Evolutionary conservation across 2,329 filamentous ascomycete genomes (phyloP).

Genomic region (Xylaria sp.): DNA sequence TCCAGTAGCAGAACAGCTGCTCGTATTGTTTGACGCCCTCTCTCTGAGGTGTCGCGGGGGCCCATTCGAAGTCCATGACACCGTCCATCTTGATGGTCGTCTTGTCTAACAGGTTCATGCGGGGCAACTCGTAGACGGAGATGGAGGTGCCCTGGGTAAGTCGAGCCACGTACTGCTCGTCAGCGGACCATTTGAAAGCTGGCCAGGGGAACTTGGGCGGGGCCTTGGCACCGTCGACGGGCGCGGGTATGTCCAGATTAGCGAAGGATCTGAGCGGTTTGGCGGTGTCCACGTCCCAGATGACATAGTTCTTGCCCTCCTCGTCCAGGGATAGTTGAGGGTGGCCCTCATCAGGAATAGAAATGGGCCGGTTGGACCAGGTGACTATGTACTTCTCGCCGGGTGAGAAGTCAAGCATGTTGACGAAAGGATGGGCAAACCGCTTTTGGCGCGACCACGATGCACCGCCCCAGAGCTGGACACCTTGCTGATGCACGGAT

Average conservation of each 20-base stretch:
- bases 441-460: slow-evolving; percentile 91
- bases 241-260: slow-evolving; percentile 82
- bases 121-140: slow-evolving; percentile 87
- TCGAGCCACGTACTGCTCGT: slow-evolving; percentile 96
- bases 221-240: slow-evolving; percentile 72
- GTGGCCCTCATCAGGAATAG: slow-evolving; percentile 88
- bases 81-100: slow-evolving; percentile 95
- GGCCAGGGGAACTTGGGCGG: slow-evolving; percentile 95
- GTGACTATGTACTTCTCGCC: slow-evolving; percentile 93
- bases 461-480: slow-evolving; percentile 94
- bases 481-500: slow-evolving; percentile 94
- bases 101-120: slow-evolving; percentile 92
- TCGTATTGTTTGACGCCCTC: slow-evolving; percentile 92
- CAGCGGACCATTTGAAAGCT: slow-evolving; percentile 98
- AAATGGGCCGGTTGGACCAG: slow-evolving; percentile 94
- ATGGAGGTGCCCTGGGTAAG: slow-evolving; percentile 90
- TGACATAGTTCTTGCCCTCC: slow-evolving; percentile 98
- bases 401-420: slow-evolving; percentile 95
- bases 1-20: slow-evolving; percentile 98
- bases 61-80: slow-evolving; percentile 98
- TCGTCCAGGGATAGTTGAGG: slow-evolving; percentile 88
- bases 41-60: slow-evolving; percentile 81
- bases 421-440: slow-evolving; percentile 94
- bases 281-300: slow-evolving; percentile 94
- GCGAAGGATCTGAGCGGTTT: slow-evolving; percentile 93